A percentile compares a stretch with the other conserved stretches of the same genome.
These are phyloP conservation scores for Moesziomyces parantarcticus DNA, from an alignment of 1,284 basidiomycete genomes.

Conservation along the genomic window DNA sequence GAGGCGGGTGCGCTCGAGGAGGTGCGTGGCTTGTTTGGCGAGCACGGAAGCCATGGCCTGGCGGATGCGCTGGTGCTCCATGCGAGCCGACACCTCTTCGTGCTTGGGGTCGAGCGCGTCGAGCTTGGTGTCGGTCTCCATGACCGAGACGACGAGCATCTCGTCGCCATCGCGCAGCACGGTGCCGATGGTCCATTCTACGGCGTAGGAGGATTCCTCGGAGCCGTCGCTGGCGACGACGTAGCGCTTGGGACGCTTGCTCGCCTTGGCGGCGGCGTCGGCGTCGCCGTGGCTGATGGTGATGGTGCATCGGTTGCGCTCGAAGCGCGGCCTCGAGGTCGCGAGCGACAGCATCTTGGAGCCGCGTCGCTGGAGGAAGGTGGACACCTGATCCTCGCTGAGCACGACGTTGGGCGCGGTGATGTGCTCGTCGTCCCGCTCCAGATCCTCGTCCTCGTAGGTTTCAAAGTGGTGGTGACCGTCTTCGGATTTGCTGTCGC, in stretches of 20 bases:
- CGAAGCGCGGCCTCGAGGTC: slow-evolving; percentile 77
- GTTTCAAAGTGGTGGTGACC: slow-evolving; percentile 42
- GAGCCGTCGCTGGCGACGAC: slow-evolving; percentile 92
- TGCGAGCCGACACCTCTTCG: slow-evolving; percentile 78
- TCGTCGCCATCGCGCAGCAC: slow-evolving; percentile 90
- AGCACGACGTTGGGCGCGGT: slow-evolving; percentile 48
- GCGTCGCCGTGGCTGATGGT: slow-evolving; percentile 77
- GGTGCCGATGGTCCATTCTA: slow-evolving; percentile 82
- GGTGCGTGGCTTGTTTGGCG: slow-evolving; percentile 84
- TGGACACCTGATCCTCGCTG: slow-evolving; percentile 34
- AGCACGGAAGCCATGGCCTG: slow-evolving; percentile 86
- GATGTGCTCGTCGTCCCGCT: slow-evolving; percentile 43
- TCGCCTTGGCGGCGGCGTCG: slow-evolving; percentile 65
- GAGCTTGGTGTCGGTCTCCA: slow-evolving; percentile 86
- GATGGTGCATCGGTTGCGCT: slow-evolving; percentile 91
- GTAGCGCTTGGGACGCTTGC: slow-evolving; percentile 78
- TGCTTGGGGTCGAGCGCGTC: slow-evolving; percentile 67
- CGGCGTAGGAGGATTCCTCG: slow-evolving; percentile 70
- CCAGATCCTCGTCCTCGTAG: slow-evolving; percentile 37
- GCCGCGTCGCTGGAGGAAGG: slow-evolving; percentile 31
- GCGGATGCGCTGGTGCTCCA: slow-evolving; percentile 90
- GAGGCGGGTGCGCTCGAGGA: slow-evolving; percentile 88
- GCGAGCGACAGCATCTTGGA: slow-evolving; percentile 42
- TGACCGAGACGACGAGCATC: slow-evolving; percentile 77
- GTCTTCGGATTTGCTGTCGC: slow-evolving; percentile 23